Percentiles rank a stretch among this genome's conserved stretches.
Evolutionary conservation across 2,329 filamentous ascomycete species (phyloP).

Genomic region (Colletotrichum tropicicola): DNA sequence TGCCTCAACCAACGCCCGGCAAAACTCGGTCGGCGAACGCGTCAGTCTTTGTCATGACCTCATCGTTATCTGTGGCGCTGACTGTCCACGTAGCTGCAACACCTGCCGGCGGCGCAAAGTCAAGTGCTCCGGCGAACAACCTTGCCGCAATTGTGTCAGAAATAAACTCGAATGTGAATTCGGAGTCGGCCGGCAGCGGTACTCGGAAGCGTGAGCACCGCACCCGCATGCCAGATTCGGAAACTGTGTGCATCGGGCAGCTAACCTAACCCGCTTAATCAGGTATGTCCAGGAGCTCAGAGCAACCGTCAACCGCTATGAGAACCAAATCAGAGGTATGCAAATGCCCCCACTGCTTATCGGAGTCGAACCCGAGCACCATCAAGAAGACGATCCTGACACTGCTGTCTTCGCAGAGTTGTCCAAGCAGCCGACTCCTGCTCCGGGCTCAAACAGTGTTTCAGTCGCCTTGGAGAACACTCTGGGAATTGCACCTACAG

Average conservation of each 20-base stretch:
- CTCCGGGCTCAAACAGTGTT: not conserved
- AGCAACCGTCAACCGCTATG: constrained; percentile 15
- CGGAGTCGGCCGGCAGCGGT: constrained; percentile 33
- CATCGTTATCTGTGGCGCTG: not conserved
- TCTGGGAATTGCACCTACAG: constrained; percentile 19
- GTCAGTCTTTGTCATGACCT: constrained; percentile 20
- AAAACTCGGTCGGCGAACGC: constrained; percentile 26
- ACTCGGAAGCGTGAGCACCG: constrained; percentile 25
- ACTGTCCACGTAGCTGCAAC: constrained; percentile 16
- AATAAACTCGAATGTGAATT: constrained; percentile 43
- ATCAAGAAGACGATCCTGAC: not conserved
- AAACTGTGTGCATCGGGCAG: not conserved
- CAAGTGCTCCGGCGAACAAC: constrained; percentile 42
- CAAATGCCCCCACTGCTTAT: not conserved
- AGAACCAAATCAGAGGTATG: constrained; percentile 15
- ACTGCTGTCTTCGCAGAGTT: not conserved
- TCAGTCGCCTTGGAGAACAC: constrained; percentile 14
- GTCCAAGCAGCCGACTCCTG: constrained; percentile 4
- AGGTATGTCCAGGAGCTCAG: constrained; percentile 25
- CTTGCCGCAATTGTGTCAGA: constrained; percentile 43
- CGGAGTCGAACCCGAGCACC: not conserved
- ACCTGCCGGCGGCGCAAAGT: constrained; percentile 44
- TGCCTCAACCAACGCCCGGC: constrained; percentile 16
- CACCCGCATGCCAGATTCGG: not conserved
- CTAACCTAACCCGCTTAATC: not conserved